Evolutionary conservation across 805 yeast species (phyloP).

Genomic region (Tetrapisispora iriomotensis): DNA sequence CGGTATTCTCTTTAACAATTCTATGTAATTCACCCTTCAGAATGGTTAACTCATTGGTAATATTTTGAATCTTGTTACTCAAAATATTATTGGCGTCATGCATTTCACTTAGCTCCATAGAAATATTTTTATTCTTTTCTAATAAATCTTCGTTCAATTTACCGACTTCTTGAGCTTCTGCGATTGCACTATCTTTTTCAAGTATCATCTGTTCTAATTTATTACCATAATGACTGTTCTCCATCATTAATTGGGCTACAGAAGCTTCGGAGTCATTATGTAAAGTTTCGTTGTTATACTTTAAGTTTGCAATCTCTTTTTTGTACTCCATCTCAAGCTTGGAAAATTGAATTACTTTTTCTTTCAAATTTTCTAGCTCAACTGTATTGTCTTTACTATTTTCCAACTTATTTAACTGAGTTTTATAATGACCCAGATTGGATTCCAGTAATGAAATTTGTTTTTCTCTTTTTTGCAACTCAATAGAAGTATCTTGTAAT

Average conservation of each 20-base stretch:
- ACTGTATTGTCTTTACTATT: conserved; percentile 37
- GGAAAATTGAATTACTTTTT: conserved; percentile 43
- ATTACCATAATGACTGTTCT: conserved; percentile 35
- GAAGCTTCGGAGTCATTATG: conserved; percentile 31
- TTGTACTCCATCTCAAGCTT: conserved; percentile 58
- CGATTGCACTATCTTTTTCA: conserved; percentile 34
- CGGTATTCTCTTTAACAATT: conserved; percentile 16
- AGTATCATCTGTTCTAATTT: conserved; percentile 33
- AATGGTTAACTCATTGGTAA: conserved; percentile 2
- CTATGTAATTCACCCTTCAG: conserved; percentile 10
- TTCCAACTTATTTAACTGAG: conserved; percentile 33
- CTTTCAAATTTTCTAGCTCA: conserved; percentile 46
- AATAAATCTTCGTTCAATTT: conserved; percentile 36
- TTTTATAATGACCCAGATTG: conserved; percentile 44
- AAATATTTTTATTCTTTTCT: conserved; percentile 46
- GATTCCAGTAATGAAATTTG: conserved; percentile 44
- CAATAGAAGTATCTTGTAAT: conserved; percentile 46
- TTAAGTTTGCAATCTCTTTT: conserved; percentile 53
- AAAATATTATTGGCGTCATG: conserved; percentile 39
- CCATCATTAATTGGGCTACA: conserved; percentile 32
- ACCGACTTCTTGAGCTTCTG: conserved; percentile 38
- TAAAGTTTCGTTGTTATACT: conserved; percentile 50
- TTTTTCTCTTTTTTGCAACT: conserved; percentile 40
- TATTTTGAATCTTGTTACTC: neutral
- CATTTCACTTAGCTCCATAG: conserved; percentile 51